These are phyloP conservation scores for Globisporangium canariense DNA, from an alignment of 352 stramenopile species.

Conservation along the genomic window DNA sequence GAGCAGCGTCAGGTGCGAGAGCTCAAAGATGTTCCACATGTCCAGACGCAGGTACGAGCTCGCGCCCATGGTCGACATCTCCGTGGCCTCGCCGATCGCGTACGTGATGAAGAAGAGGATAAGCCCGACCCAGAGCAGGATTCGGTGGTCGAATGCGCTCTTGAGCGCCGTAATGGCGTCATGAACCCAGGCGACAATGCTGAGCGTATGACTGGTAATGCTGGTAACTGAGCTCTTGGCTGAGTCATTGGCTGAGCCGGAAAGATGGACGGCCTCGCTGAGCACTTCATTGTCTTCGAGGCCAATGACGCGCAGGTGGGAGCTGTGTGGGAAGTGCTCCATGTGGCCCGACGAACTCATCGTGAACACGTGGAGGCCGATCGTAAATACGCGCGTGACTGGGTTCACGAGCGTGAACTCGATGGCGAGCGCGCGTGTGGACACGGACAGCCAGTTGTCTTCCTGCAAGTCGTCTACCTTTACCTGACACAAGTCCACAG, in stretches of 20 bases:
- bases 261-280: background rate
- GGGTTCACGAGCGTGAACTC: conserved; percentile 88
- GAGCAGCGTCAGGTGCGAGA: conserved; percentile 69
- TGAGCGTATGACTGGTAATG: background rate
- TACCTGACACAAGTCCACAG: conserved; percentile 67
- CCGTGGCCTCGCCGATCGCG: conserved; percentile 67
- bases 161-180: conserved; percentile 19
- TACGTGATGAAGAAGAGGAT: conserved; percentile 79
- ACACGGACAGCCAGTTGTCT: conserved; percentile 72
- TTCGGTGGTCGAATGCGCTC: conserved; percentile 46
- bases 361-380: conserved; percentile 81
- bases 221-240: background rate
- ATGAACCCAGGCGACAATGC: background rate
- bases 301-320: conserved; percentile 74
- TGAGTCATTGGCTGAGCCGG: background rate
- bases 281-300: conserved; percentile 57
- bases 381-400: conserved; percentile 86
- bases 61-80: conserved; percentile 78
- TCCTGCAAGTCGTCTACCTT: conserved; percentile 57
- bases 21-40: conserved; percentile 89
- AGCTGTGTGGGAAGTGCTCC: conserved; percentile 78
- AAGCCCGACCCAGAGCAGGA: conserved; percentile 65
- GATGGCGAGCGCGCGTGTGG: conserved; percentile 79
- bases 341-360: conserved; percentile 79
- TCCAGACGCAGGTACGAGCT: conserved; percentile 75